Evolutionary conservation across 2,329 filamentous ascomycete species (phyloP), one percentile per base, ranked within the genome.

Genomic region (Metarhizium robertsii): DNA sequence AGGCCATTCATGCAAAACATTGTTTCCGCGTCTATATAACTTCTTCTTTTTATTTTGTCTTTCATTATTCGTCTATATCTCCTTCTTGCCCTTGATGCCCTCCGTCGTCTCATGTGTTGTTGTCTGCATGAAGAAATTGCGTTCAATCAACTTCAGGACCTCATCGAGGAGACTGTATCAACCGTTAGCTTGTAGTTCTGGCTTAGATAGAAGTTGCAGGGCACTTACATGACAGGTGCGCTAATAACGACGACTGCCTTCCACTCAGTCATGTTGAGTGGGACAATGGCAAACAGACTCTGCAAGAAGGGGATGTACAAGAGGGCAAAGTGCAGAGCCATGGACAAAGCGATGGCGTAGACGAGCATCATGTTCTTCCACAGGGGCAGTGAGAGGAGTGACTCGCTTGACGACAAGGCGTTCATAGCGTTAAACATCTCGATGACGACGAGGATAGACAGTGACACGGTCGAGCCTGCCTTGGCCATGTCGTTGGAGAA

Each of bases 381-480:
- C n/a, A 99, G 78, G 10, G 92, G 92, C 59, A 99, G 82, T 2
- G 92, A 96, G 55, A 99, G 74, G 13, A 99, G 84, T 16, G 90
- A 95, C 73, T 99, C 94, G 71, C 90, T 95, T 1, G 91, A 96
- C 2, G 91, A 96, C 36, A 99, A 81, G 0, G 92, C 94, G 69
- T 99, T 99, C 87, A 97, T 92, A 64, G 94, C 94, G 74, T 99
- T 99, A 69, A 99, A 83, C 94, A 99, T 99, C 76, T 99, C 94
- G 67, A 99, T 97, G 58, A 96, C 91, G 49, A 99, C 94, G 18
- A 99, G 80, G 65, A 88, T 88, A 3, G 90, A 95, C 58, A 99
- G 80, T 6, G 91, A 96, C 32, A 99, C 85, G 1, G 94, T 99
- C 20, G 91, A 96, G 2, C 91, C 94, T 5, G 92, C 84, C 73